Percentiles rank a stretch among this genome's conserved stretches.
These are phyloP conservation scores for Colletotrichum orbiculare DNA, from an alignment of 2,329 filamentous ascomycete genomes.

Conservation along the genomic window DNA sequence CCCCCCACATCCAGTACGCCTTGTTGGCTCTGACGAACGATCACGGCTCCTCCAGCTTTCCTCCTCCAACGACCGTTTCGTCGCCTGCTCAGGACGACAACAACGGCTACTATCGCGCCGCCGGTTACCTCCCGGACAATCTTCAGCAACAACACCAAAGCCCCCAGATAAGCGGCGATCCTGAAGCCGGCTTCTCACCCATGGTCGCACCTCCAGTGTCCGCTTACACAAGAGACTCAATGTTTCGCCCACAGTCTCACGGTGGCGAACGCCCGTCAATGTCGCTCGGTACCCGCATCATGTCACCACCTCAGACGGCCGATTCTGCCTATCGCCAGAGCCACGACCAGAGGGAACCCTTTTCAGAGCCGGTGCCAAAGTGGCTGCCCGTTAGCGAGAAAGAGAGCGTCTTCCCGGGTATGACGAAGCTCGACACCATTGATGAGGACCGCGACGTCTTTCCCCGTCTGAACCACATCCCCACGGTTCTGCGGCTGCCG, in stretches of 20 bases:
- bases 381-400: constrained; percentile 50
- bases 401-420: constrained; percentile 34
- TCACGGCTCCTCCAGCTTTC: constrained; percentile 67
- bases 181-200: constrained; percentile 25
- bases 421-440: constrained; percentile 43
- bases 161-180: constrained; percentile 29
- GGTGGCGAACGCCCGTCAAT: constrained; percentile 17
- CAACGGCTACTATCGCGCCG: constrained; percentile 43
- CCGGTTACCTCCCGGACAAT: constrained; percentile 43
- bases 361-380: constrained; percentile 27
- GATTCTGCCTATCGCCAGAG: constrained; percentile 16
- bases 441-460: constrained; percentile 52
- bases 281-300: constrained; percentile 34
- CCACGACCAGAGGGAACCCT: constrained; percentile 1
- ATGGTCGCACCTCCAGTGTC: constrained; percentile 10
- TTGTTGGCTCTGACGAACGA: constrained; percentile 86
- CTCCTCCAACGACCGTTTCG: constrained; percentile 53
- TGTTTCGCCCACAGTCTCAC: constrained; percentile 25
- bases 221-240: constrained; percentile 23
- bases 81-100: constrained; percentile 45
- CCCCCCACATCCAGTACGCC: constrained; percentile 89
- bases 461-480: constrained; percentile 74
- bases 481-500: constrained; percentile 74
- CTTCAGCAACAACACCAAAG: constrained; percentile 40
- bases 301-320: constrained; percentile 30